Percentiles rank a stretch among this genome's conserved stretches.
Conservation (phyloP, 2,329 filamentous ascomycete genomes). For the Hypocreales sp. region DNA sequence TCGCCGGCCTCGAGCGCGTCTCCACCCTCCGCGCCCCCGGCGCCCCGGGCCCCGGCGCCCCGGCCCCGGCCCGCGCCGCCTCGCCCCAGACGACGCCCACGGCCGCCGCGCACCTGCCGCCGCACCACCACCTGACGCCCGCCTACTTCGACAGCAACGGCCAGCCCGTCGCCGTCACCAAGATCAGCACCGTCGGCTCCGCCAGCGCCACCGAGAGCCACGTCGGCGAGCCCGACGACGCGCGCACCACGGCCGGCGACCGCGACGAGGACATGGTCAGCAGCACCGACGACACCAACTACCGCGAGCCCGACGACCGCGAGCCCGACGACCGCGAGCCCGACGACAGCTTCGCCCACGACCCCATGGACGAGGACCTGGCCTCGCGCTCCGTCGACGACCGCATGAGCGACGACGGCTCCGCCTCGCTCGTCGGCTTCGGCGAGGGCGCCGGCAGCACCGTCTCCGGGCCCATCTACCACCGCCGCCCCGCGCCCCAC, state of each 20-base stretch:
- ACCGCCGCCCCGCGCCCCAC: slow-evolving; percentile 29
- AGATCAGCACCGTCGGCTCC: slow-evolving; percentile 80
- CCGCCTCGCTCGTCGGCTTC: slow-evolving; percentile 75
- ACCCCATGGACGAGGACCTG: slow-evolving; percentile 38
- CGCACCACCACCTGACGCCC: slow-evolving; percentile 33
- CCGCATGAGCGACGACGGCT: slow-evolving; percentile 74
- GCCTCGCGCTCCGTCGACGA: slow-evolving; percentile 39
- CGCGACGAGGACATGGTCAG: slow-evolving; percentile 55
- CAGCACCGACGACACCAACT: slow-evolving; percentile 48
- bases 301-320: slow-evolving; percentile 43
- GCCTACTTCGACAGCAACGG: slow-evolving; percentile 72
- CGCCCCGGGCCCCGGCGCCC: slow-evolving; percentile 16
- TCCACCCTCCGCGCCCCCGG: slow-evolving; percentile 53
- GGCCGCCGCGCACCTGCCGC: slow-evolving; percentile 26
- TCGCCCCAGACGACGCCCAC: slow-evolving; percentile 35
- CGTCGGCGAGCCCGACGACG: slow-evolving; percentile 38
- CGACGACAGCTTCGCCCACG: slow-evolving; percentile 23
- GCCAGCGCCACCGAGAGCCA: slow-evolving; percentile 75
- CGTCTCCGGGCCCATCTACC: slow-evolving; percentile 62
- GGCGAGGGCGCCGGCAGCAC: slow-evolving; percentile 83
- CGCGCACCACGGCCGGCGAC: slow-evolving; percentile 36
- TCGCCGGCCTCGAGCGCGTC: slow-evolving; percentile 81
- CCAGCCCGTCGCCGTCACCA: slow-evolving; percentile 51
- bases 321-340: slow-evolving; percentile 41
- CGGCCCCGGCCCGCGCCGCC: slow-evolving; percentile 17